Conservation (phyloP, 176 grass and related monocot genomes). For the Aegilops speltoides region DNA sequence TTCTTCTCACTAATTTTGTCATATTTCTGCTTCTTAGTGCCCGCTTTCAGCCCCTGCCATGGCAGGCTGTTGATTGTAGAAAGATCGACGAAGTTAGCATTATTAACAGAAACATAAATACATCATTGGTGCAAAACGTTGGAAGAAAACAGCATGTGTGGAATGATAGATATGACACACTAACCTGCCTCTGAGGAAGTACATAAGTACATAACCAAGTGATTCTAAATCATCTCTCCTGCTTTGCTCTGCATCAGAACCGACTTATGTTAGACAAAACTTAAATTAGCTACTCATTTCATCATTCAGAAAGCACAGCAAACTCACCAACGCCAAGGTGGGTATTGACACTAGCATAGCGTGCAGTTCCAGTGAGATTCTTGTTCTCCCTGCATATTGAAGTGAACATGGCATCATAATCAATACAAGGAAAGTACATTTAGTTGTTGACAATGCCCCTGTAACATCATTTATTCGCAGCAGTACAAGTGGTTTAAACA, state of each 20-base stretch:
- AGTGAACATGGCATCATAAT: slow-evolving; percentile 14
- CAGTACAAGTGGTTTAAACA: not conserved
- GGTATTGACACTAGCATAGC: slow-evolving; percentile 90
- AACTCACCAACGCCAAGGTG: slow-evolving; percentile 84
- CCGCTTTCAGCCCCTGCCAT: slow-evolving; percentile 86
- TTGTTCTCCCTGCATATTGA: slow-evolving; percentile 70
- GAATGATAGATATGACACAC: not conserved
- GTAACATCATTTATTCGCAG: not conserved
- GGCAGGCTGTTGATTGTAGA: slow-evolving; percentile 52
- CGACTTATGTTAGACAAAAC: not conserved
- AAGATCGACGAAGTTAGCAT: not conserved
- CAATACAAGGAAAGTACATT: not conserved
- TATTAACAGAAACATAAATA: not conserved
- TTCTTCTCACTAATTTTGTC: slow-evolving; percentile 93
- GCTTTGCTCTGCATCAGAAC: slow-evolving; percentile 67
- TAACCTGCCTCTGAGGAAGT: slow-evolving; percentile 88
- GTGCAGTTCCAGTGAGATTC: slow-evolving; percentile 81
- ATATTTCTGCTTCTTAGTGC: slow-evolving; percentile 86
- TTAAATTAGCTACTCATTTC: not conserved
- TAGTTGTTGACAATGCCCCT: not conserved
- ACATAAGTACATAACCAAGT: slow-evolving; percentile 86
- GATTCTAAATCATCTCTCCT: slow-evolving; percentile 87
- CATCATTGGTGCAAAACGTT: not conserved
- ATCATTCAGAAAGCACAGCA: not conserved
- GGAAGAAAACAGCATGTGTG: slow-evolving; percentile 1